A percentile compares a stretch with the other conserved stretches of the same genome.
Conservation (phyloP, 2,329 filamentous ascomycete species). For the Botrytis medusae region DNA sequence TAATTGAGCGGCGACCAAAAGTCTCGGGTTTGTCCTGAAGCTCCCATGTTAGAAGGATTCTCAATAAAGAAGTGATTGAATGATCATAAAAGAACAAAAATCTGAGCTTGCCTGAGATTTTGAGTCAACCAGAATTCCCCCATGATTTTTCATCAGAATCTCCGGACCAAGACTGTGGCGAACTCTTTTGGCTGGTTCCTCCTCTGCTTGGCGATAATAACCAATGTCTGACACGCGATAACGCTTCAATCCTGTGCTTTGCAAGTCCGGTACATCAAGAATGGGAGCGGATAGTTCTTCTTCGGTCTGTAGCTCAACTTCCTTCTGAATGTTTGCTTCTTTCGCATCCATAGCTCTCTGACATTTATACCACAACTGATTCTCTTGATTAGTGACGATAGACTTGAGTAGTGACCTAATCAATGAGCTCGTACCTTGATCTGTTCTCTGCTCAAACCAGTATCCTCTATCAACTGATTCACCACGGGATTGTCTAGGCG, state of each 20-base stretch:
- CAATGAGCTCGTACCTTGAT: neutral
- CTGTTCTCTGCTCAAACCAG: slow-evolving; percentile 5
- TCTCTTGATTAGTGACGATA: neutral
- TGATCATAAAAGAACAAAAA: no score
- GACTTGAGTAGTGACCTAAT: neutral
- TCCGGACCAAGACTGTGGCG: neutral
- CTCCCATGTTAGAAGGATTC: neutral
- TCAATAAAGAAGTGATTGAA: no score
- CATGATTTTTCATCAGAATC: no score
- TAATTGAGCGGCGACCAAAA: neutral
- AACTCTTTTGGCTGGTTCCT: neutral
- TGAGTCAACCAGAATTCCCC: neutral
- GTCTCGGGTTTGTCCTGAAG: neutral
- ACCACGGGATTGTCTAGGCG: neutral
- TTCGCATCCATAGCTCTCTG: slow-evolving; percentile 5
- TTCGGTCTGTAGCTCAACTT: neutral
- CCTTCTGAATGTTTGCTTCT: neutral
- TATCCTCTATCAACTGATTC: neutral
- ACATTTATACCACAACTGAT: neutral
- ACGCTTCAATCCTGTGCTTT: neutral
- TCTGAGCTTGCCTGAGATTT: neutral
- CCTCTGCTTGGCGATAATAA: neutral
- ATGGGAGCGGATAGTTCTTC: neutral
- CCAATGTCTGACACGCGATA: neutral
- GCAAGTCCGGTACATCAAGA: neutral